These are phyloP conservation scores for Lagenaria siceraria DNA, from an alignment of 306 rosid genomes.

Conservation along the genomic window DNA sequence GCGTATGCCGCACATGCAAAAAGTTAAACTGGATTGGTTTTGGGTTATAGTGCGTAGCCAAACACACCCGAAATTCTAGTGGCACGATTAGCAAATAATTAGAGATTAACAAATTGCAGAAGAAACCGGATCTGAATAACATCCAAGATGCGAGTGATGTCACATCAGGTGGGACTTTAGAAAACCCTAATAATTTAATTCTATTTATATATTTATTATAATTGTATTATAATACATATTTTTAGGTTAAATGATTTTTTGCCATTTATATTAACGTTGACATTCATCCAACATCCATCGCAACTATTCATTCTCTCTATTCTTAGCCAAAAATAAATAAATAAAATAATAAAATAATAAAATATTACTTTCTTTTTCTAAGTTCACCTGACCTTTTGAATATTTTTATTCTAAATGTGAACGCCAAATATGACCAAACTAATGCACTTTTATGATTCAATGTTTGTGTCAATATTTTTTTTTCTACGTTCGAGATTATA, in stretches of 20 bases:
- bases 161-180: not conserved
- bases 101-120: not conserved
- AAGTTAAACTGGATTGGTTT: not conserved
- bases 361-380: not conserved
- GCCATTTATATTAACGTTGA: not conserved
- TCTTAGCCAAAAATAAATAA: not conserved
- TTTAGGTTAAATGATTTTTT: not conserved
- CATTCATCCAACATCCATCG: not conserved
- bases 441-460: not conserved
- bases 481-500: not conserved
- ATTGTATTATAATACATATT: not conserved
- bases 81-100: not conserved
- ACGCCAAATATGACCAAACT: not conserved
- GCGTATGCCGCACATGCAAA: not conserved
- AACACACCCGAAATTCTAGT: not conserved
- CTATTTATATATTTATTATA: not conserved
- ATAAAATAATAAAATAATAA: no score
- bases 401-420: not conserved
- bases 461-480: not conserved
- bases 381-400: not conserved
- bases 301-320: not conserved
- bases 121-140: not conserved
- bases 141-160: not conserved
- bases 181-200: not conserved
- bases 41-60: constrained; percentile 6